A percentile compares a stretch with the other conserved stretches of the same genome.
These are phyloP conservation scores for Zoysia pacifica DNA, from an alignment of 176 grass and related monocot genomes.

Conservation along the genomic window DNA sequence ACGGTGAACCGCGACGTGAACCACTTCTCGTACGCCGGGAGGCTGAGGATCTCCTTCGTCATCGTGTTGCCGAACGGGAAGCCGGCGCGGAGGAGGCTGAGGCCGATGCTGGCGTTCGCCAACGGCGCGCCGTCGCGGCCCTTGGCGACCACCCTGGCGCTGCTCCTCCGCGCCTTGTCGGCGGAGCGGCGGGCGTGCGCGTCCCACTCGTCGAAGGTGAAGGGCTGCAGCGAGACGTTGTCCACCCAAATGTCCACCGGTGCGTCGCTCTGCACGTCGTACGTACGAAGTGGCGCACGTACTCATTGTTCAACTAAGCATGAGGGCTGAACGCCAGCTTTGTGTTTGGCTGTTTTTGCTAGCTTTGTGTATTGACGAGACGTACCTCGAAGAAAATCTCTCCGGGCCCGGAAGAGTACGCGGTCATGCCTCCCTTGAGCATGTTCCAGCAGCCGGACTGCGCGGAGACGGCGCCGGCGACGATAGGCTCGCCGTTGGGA, in stretches of 20 bases:
- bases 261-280: too few species aligned
- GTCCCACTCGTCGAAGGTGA: conserved; percentile 64
- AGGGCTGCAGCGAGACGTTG: conserved; percentile 52
- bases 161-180: conserved; percentile 42
- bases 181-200: conserved; percentile 38
- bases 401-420: conserved; percentile 50
- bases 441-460: conserved; percentile 74
- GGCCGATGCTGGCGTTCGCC: conserved; percentile 34
- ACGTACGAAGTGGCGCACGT: too few species aligned
- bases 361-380: too few species aligned
- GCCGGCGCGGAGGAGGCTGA: conserved; percentile 22
- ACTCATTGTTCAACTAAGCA: too few species aligned
- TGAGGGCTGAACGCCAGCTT: too few species aligned
- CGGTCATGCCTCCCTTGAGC: conserved; percentile 85
- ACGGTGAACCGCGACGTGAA: conserved; percentile 72
- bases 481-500: conserved; percentile 22
- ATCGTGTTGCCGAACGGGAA: conserved; percentile 70
- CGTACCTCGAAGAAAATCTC: conserved; percentile 69
- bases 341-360: too few species aligned
- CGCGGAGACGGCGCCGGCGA: conserved; percentile 39
- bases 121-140: conserved; percentile 31
- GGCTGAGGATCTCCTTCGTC: conserved; percentile 49
- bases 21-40: conserved; percentile 60
- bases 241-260: neutral
- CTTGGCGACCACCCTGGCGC: conserved; percentile 22